Evolutionary conservation across 2,329 filamentous ascomycete genomes (phyloP).

Genomic region (Paracoccidioides brasiliensis): DNA sequence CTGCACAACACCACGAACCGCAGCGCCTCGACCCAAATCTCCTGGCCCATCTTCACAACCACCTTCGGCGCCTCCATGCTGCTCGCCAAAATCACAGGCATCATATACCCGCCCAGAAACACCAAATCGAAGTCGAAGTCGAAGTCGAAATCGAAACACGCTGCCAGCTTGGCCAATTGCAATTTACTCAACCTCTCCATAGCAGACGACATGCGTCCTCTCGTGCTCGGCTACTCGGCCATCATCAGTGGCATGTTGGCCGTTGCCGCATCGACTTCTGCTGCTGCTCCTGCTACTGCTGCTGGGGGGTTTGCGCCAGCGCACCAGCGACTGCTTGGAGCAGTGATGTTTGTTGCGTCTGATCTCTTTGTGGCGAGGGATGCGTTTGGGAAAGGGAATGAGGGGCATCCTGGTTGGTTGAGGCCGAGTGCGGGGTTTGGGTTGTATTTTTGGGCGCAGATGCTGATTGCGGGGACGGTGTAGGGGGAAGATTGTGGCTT

Average conservation of each 20-base stretch:
- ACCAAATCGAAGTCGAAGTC: neutral
- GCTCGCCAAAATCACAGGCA: slow-evolving; percentile 15
- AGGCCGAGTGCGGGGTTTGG: slow-evolving; percentile 13
- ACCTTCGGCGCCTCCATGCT: slow-evolving; percentile 13
- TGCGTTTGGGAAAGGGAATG: slow-evolving; percentile 15
- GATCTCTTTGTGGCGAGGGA: slow-evolving; percentile 22
- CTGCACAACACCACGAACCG: slow-evolving; percentile 8
- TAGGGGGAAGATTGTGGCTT: too few species aligned
- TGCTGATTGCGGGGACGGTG: slow-evolving; percentile 15
- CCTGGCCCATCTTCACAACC: slow-evolving; percentile 9
- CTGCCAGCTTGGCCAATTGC: neutral
- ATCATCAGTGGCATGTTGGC: slow-evolving; percentile 20
- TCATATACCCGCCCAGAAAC: slow-evolving; percentile 14
- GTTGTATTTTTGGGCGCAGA: slow-evolving; percentile 20
- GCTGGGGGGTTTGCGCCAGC: slow-evolving; percentile 3
- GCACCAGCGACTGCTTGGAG: slow-evolving; percentile 17
- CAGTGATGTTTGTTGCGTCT: slow-evolving; percentile 20
- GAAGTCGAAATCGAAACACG: too few species aligned
- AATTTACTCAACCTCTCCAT: slow-evolving; percentile 17
- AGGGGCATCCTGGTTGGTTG: slow-evolving; percentile 6
- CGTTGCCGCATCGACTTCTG: slow-evolving; percentile 13
- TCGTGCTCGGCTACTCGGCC: slow-evolving; percentile 16
- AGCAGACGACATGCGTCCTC: slow-evolving; percentile 14
- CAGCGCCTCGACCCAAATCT: neutral
- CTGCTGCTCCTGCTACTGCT: slow-evolving; percentile 3